Conservation (phyloP, 306 rosid genomes). For the Cucurbita pepo region DNA sequence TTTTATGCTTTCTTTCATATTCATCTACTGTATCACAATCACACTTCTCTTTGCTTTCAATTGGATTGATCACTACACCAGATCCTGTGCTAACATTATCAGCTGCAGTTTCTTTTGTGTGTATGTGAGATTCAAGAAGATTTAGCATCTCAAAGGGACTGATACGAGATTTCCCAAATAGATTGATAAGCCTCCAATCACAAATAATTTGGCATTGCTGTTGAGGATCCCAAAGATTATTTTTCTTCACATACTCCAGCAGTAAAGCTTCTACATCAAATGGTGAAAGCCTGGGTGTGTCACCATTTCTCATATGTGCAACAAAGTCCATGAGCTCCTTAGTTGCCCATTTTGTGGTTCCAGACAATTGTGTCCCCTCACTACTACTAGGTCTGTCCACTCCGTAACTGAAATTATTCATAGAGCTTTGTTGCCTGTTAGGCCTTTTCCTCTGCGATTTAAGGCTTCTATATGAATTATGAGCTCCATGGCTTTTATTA, state of each 20-base stretch:
- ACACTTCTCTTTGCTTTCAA: slow-evolving; percentile 29
- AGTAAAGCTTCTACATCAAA: slow-evolving; percentile 54
- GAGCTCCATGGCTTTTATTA: slow-evolving; percentile 28
- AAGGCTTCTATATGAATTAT: slow-evolving; percentile 39
- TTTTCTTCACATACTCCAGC: slow-evolving; percentile 55
- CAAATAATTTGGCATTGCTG: slow-evolving; percentile 60
- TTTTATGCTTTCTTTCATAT: slow-evolving; percentile 41
- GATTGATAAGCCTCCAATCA: slow-evolving; percentile 52
- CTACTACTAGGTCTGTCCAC: slow-evolving; percentile 26
- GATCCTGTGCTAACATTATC: slow-evolving; percentile 23
- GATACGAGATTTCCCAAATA: slow-evolving; percentile 61
- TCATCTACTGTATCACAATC: slow-evolving; percentile 20
- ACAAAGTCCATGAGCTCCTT: slow-evolving; percentile 87
- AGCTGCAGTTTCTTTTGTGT: slow-evolving; percentile 27
- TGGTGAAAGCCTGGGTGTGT: slow-evolving; percentile 43
- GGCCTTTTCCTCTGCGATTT: slow-evolving; percentile 13
- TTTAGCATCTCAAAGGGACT: slow-evolving; percentile 66
- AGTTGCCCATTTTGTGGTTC: slow-evolving; percentile 62
- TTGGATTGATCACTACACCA: slow-evolving; percentile 28
- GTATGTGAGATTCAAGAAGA: slow-evolving; percentile 77
- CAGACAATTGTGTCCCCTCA: slow-evolving; percentile 16
- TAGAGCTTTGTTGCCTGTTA: slow-evolving; percentile 1
- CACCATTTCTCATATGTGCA: slow-evolving; percentile 74
- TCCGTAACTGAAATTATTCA: slow-evolving; percentile 11
- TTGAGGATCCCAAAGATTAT: slow-evolving; percentile 70